Percentiles rank a stretch among this genome's conserved stretches.
Evolutionary conservation across 129 eudicot genomes (phyloP).

Genomic region (Glebionis coronaria): DNA sequence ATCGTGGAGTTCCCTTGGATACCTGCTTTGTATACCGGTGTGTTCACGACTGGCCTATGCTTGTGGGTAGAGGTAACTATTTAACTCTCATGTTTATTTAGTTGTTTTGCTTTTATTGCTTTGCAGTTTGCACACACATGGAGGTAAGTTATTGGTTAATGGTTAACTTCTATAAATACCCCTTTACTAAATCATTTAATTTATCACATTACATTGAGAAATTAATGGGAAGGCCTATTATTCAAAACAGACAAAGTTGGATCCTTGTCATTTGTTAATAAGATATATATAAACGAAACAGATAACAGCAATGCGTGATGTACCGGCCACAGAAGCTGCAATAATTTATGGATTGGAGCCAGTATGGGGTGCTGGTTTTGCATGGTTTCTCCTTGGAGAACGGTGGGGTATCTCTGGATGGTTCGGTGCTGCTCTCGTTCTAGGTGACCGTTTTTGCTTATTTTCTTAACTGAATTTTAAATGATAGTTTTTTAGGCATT

Average conservation of each 20-base stretch:
- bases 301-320: conserved; percentile 84
- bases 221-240: not conserved
- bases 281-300: conserved; percentile 20
- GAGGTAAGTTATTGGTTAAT: not conserved
- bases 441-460: conserved; percentile 40
- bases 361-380: conserved; percentile 96
- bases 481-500: not conserved
- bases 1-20: conserved; percentile 67
- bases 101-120: not conserved
- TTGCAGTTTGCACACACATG: not conserved
- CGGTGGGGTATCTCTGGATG: conserved; percentile 86
- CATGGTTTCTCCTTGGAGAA: conserved; percentile 95
- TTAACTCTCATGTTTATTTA: not conserved
- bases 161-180: not conserved
- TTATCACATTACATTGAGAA: not conserved
- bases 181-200: not conserved
- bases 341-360: conserved; percentile 85
- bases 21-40: conserved; percentile 80
- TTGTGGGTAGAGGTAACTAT: conserved; percentile 70
- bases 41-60: conserved; percentile 79
- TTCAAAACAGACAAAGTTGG: too few species aligned
- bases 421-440: conserved; percentile 87
- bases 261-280: too few species aligned
- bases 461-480: not conserved
- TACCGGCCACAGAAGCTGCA: conserved; percentile 84